Evolutionary conservation across 139 green algal species (phyloP), one percentile per base, ranked within the genome.

Genomic region (Ettlia oleoabundans): DNA sequence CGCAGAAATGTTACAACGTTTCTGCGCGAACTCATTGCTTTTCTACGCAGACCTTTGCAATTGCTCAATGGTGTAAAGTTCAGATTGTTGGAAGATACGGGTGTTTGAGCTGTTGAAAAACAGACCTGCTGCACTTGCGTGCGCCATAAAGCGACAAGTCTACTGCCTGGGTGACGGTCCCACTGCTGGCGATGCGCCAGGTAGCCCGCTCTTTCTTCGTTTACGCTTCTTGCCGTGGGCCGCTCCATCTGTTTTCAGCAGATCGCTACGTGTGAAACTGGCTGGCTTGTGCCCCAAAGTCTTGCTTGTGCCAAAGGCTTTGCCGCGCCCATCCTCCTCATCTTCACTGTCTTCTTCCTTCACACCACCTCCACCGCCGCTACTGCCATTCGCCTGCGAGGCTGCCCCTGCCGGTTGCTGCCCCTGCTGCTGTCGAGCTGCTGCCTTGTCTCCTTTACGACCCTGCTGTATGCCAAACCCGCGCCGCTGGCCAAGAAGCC

Each of bases 291-390:
- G 38, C 6, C 15, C 28, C 4, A 28, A 55, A 5, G 9, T 24
- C 3, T 61, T 18, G 6, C 51, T n/a, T 28, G 55, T 61, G 37
- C 40, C 58, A 62, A 81, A 81, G 0, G 75, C 75, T 1, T n/a
- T 22, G 9, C 73, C 75, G 2, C 75, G 55, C 38, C 58, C 58
- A 15, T 71, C 72, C 24, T 66, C 75, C 58, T 81, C 75, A 41
- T 81, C 75, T 28, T 81, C 75, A 7, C 55, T 81, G 19, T 71
- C 75, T 19, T 71, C 58, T 21, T 41, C 74, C 13, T 37, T 58
- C 18, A 38, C 72, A 30, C 42, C 40, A n/a, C 19, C 37, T 6
- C 30, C 64, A 33, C 64, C 64, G 47, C 33, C 5, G 6, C 47
- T 24, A 15, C 24, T 52, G 43, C 47, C 30, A 35, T 52, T 28